Conservation (phyloP, 495 filamentous ascomycete species). For the Penicillium turbatum region DNA sequence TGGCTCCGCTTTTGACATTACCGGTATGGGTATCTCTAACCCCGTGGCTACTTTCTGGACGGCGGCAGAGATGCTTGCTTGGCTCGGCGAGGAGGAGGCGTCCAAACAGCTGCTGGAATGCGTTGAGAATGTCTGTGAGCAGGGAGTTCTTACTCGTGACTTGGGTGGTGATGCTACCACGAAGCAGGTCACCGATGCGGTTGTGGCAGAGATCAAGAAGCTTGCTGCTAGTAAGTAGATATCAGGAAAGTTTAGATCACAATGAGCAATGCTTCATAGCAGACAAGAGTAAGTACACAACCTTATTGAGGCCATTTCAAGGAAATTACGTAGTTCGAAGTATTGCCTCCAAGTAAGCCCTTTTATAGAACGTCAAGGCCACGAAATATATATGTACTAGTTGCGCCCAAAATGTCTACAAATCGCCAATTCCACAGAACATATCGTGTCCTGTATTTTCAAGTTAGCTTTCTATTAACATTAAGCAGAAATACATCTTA, state of each 20-base stretch:
- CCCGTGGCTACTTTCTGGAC: constrained; percentile 69
- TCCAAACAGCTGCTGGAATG: constrained; percentile 52
- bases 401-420: no score
- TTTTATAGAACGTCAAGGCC: no score
- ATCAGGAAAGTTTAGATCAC: neutral
- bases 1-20: constrained; percentile 67
- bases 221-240: constrained; percentile 8
- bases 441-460: no score
- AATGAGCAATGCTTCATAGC: neutral
- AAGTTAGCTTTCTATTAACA: no score
- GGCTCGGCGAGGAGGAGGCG: constrained; percentile 56
- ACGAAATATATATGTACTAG: no score
- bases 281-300: no score
- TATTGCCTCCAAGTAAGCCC: no score
- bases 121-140: constrained; percentile 58
- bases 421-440: no score
- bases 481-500: no score
- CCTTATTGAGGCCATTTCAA: no score
- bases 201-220: constrained; percentile 53
- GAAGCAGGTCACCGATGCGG: constrained; percentile 56
- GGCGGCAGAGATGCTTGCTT: constrained; percentile 62
- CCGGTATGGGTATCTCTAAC: constrained; percentile 67
- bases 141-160: constrained; percentile 56
- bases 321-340: no score
- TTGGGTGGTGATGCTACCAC: constrained; percentile 54